phyloP scores from a whole-genome alignment of 192 early-diverging fungal species.

The Allomyces arbusculus region DNA sequence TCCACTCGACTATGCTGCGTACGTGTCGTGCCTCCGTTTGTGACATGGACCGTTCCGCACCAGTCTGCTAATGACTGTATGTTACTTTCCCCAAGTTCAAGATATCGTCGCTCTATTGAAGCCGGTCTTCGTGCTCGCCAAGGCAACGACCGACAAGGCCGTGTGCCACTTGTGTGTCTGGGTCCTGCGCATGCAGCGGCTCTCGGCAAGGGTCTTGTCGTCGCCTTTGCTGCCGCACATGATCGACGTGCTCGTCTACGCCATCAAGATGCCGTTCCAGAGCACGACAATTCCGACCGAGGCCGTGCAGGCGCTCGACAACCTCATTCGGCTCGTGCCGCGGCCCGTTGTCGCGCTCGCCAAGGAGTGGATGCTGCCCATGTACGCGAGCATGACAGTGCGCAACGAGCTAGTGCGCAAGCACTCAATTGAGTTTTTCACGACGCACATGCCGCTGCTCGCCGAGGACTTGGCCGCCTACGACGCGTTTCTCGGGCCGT shows the following conservation, averaged over 20 bases:
- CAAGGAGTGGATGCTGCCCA: neutral
- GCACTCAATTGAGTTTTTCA: neutral
- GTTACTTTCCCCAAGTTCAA: neutral
- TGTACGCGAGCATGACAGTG: neutral
- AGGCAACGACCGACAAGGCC: neutral
- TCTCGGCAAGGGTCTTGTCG: neutral
- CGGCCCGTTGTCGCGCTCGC: neutral
- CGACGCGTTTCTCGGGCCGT: neutral
- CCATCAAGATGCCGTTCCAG: neutral
- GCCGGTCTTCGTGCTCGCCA: neutral
- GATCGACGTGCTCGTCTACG: neutral
- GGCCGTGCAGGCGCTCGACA: neutral
- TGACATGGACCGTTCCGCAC: neutral
- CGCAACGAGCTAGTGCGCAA: neutral
- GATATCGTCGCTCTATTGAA: neutral
- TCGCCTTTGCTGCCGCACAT: neutral
- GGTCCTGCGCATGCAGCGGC: neutral
- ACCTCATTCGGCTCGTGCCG: neutral
- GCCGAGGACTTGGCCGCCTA: neutral
- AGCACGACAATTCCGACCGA: neutral
- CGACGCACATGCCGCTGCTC: neutral
- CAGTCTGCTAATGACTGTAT: neutral
- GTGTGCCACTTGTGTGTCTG: neutral
- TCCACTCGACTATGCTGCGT: neutral
- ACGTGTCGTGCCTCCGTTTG: neutral